A percentile compares a stretch with the other conserved stretches of the same genome.
These are phyloP conservation scores for Colletotrichum sp. DNA, from an alignment of 2,329 filamentous ascomycete genomes.

Conservation along the genomic window DNA sequence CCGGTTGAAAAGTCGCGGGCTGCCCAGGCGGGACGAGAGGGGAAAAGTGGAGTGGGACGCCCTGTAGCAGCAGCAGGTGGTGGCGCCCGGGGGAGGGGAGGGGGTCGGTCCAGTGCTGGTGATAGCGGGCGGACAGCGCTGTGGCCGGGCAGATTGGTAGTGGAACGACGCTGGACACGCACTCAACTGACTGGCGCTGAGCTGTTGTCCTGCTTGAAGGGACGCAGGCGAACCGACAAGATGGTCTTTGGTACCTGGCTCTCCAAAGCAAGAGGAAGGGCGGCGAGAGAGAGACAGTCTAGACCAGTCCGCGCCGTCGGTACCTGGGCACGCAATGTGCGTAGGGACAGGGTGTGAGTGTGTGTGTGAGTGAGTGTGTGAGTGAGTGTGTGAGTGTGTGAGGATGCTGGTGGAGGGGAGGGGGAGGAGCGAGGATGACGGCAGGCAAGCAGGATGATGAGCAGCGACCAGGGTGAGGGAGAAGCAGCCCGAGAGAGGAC, in stretches of 20 bases:
- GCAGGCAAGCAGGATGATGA: not conserved
- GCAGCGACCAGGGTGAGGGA: not conserved
- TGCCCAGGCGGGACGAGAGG: not conserved
- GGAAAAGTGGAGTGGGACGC: not conserved
- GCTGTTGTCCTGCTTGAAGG: not conserved
- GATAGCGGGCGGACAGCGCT: not conserved
- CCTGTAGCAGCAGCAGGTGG: not conserved
- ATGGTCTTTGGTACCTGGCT: not conserved
- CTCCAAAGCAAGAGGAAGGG: not conserved
- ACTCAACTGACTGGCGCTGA: not conserved
- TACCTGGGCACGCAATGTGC: slow-evolving; percentile 4
- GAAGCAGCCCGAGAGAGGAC: not conserved
- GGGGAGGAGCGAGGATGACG: not conserved
- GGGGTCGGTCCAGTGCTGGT: not conserved
- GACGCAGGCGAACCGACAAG: not conserved
- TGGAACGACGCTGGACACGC: not conserved
- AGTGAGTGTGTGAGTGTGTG: not conserved
- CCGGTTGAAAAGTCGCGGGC: not conserved
- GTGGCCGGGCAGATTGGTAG: not conserved
- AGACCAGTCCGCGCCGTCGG: slow-evolving; percentile 16
- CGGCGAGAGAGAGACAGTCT: not conserved
- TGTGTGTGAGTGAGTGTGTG: not conserved
- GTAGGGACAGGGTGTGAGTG: not conserved
- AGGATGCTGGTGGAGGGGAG: not conserved
- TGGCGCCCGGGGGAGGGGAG: not conserved